These are phyloP conservation scores for Edaphochlamys debaryana DNA, from an alignment of 139 green algal species.

Conservation along the genomic window DNA sequence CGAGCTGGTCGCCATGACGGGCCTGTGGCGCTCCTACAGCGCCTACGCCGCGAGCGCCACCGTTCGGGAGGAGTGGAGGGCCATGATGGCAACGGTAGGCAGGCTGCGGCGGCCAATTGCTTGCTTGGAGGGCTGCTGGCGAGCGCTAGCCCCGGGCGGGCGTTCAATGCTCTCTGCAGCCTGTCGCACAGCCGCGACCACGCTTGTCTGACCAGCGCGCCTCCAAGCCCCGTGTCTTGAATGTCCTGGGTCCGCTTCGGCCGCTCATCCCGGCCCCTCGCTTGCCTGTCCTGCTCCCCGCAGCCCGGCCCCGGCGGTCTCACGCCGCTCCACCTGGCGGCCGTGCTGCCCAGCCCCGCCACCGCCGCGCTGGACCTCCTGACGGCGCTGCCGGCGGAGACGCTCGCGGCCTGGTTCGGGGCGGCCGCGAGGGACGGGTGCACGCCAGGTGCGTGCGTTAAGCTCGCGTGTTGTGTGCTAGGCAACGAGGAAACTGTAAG, in stretches of 20 bases:
- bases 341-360: conserved; percentile 19
- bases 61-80: conserved; percentile 25
- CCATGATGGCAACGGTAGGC: conserved; percentile 21
- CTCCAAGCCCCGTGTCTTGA: too few species aligned
- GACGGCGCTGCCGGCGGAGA: conserved; percentile 15
- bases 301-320: conserved; percentile 35
- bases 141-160: too few species aligned
- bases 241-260: too few species aligned
- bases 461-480: too few species aligned
- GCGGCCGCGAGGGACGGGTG: conserved; percentile 10
- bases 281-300: too few species aligned
- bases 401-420: conserved; percentile 21
- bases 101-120: too few species aligned
- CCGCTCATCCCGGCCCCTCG: too few species aligned
- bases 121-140: too few species aligned
- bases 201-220: too few species aligned
- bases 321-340: conserved; percentile 38
- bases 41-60: not conserved
- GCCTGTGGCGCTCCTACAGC: conserved; percentile 28
- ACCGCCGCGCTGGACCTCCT: conserved; percentile 26
- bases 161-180: too few species aligned
- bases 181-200: too few species aligned
- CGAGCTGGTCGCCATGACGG: conserved; percentile 25
- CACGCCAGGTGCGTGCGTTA: not conserved
- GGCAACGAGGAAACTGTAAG: too few species aligned